Base-by-base conservation (phyloP, 2,329 filamentous ascomycete species). In the Nemania sp. region DNA sequence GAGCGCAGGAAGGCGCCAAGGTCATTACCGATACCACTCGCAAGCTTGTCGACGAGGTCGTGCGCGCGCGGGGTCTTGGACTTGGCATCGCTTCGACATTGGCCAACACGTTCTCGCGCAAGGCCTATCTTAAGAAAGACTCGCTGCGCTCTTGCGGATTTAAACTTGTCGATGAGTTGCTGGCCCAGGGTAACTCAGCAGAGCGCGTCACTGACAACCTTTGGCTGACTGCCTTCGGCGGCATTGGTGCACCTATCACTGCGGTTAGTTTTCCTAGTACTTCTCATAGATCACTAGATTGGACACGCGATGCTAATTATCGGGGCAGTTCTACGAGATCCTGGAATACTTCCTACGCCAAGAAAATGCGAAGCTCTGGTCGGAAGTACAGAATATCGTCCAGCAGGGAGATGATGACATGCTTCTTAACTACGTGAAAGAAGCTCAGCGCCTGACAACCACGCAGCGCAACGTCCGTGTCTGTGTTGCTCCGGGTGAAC, bases 291-390 rank as follows among this genome's bases (percentile, higher is more conserved):
- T 4, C 53, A n/a, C 26, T 26, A 6, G 32, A n/a, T 24, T 15
- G 5, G 5, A 41, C 22, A 7, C 51, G 29, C 13, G 22, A 51
- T 54, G 22, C 66, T 69, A 64, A 69, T 26, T 29, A 2, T 45
- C 7, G 2, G 26, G 41, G 18, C 61, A 84, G 81, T 84, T 84
- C 69, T 82, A 80, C 67, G 82, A 85, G 65, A 76, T 84, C 10
- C 64, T 84, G 52, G 75, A 79, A 2, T 84, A 75, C 73, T 84
- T 83, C 75, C 72, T 84, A 0, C 77, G 76, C 1, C 75, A 77
- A 0, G 80, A 83, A 56, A 83, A 83, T 20, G 77, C 75, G 0
- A 64, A 77, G 11, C 79, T 83, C 70, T 84, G 83, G 80, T 73
- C 77, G 7, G 79, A 84, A 22, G 81, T 85, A 2, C 82, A 84